Base-by-base conservation (phyloP, 2,329 filamentous ascomycete genomes). In the Diplodia sapinea region DNA sequence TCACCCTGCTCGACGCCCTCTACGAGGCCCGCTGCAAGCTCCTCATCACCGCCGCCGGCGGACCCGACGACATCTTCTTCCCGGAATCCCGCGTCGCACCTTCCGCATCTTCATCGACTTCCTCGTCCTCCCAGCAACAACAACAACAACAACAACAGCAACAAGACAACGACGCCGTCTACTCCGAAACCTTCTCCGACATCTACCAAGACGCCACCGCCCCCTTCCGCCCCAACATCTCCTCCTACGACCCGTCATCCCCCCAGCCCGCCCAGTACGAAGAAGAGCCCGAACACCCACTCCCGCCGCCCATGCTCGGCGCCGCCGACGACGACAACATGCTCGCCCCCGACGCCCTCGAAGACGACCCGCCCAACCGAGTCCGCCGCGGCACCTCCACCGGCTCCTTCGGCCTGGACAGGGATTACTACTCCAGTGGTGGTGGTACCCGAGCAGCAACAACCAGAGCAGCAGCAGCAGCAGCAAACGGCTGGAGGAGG, bases 21-120 rank as follows among this genome's bases (percentile, higher is more conserved):
- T 94, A 94, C 77, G 91, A 94, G 80, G 89, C 90, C n/a, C 86
- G 89, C 8, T 94, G 91, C 77, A 92, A 92, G 72, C 84, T 94
- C 11, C 78, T 92, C 52, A 83, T 94, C 64, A 84, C 87, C 23
- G 91, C 91, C 1, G 84, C 84, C 50, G 87, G 85, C 2, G 87
- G 86, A 0, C 91, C 91, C 0, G 92, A 94, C 71, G 84, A 88
- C 33, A 82, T 94, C 6, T 94, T 94, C 83, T 94, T 95, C 76
- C 91, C 91, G 0, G 88, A 91, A 69, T 73, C 66, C 72, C 57
- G 29, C 12, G 74, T 69, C 67, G 63, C 70, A 36, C 68, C 51
- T 3, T 47, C 43, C 43, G 3, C 40, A 3, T n/a, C 43, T 3
- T 47, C 43, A 2, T 47, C 17, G n/a, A 7, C 40, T 6, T 17